These are phyloP conservation scores for Fraxinus baroniana DNA, from an alignment of 305 asterid genomes.

Conservation along the genomic window DNA sequence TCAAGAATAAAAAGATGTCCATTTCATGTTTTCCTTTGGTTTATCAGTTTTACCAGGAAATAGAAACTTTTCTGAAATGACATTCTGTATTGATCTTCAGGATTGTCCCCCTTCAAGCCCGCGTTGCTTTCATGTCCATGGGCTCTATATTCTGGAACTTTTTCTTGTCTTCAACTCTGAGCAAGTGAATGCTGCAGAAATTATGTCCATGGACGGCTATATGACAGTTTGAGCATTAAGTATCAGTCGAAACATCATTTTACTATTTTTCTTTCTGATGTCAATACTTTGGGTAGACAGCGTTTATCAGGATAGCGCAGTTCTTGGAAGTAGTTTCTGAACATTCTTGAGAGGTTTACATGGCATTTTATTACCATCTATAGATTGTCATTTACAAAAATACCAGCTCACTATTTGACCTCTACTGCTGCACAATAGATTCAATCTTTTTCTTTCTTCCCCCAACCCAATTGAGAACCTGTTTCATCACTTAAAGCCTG, in stretches of 20 bases:
- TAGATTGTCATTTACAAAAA: background rate
- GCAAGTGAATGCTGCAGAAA: conserved; percentile 42
- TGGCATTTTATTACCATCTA: background rate
- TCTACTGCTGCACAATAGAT: background rate
- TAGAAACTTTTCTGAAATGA: conserved; percentile 9
- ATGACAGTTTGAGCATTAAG: conserved; percentile 19
- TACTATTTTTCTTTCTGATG: background rate
- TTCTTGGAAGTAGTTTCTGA: background rate
- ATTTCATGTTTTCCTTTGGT: background rate
- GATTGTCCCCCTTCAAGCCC: conserved; percentile 85
- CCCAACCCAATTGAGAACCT: background rate
- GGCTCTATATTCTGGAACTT: conserved; percentile 95
- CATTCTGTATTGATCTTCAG: conserved; percentile 36
- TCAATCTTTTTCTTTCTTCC: background rate
- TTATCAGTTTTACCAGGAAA: background rate
- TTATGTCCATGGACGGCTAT: background rate
- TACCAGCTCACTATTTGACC: background rate
- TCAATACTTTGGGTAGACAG: background rate
- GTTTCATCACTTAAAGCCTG: background rate
- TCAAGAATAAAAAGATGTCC: background rate
- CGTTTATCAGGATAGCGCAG: background rate
- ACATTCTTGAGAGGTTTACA: background rate
- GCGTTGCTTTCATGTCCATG: conserved; percentile 94
- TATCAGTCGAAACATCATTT: conserved; percentile 8
- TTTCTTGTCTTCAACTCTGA: conserved; percentile 74